Percentiles rank a stretch among this genome's conserved stretches.
phyloP scores from a whole-genome alignment of 257 asterid species.

The Plantago elongata region DNA sequence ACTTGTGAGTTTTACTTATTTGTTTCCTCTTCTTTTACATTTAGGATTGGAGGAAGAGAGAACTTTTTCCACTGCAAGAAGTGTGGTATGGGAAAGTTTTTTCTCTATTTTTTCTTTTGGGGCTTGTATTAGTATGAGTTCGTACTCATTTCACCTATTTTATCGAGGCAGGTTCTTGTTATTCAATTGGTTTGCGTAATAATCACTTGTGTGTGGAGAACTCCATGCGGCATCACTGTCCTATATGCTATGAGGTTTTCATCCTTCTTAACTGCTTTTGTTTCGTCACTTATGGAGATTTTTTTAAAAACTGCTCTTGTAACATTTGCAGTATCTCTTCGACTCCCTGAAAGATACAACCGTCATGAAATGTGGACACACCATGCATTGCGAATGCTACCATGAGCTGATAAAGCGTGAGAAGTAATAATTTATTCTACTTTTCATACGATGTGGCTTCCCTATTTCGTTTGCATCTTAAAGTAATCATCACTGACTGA shows the following conservation, averaged over 20 bases:
- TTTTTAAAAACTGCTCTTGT: slow-evolving; percentile 17
- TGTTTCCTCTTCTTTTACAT: not conserved
- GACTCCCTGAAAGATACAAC: slow-evolving; percentile 84
- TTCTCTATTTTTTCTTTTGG: not conserved
- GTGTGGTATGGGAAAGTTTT: slow-evolving; percentile 52
- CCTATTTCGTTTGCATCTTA: slow-evolving; percentile 2
- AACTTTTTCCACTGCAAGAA: slow-evolving; percentile 90
- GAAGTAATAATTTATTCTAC: slow-evolving; percentile 39
- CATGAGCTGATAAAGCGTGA: slow-evolving; percentile 83
- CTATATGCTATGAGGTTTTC: slow-evolving; percentile 90
- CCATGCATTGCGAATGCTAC: slow-evolving; percentile 88
- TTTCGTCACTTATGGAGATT: not conserved
- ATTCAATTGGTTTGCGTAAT: slow-evolving; percentile 55
- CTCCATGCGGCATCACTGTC: slow-evolving; percentile 97
- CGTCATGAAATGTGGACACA: slow-evolving; percentile 97
- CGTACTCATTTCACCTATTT: not conserved
- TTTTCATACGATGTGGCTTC: slow-evolving; percentile 4
- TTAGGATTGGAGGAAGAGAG: slow-evolving; percentile 81
- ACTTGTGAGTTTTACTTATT: not conserved
- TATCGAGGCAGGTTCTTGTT: slow-evolving; percentile 61
- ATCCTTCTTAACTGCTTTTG: not conserved
- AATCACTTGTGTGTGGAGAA: slow-evolving; percentile 84
- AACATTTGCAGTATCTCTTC: slow-evolving; percentile 60
- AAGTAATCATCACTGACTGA: slow-evolving; percentile 4
- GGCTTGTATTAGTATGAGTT: not conserved